phyloP scores from a whole-genome alignment of 257 asterid species.

The Ophiorrhiza pumila region DNA sequence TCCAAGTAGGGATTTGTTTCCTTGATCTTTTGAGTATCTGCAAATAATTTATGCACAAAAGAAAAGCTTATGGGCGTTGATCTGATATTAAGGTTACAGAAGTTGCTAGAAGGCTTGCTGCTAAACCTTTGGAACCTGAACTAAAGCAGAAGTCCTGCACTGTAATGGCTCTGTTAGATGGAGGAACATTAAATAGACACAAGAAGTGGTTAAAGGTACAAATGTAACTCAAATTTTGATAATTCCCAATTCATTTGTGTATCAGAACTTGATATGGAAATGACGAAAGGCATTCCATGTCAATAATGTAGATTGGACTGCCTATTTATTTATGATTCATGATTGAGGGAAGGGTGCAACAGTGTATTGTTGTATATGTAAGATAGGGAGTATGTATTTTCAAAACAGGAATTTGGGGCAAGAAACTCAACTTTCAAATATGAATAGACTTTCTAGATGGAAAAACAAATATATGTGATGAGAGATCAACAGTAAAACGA shows the following conservation, averaged over 20 bases:
- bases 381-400: not conserved
- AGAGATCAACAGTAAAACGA: not conserved
- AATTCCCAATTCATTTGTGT: slow-evolving; percentile 11
- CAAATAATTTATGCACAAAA: slow-evolving; percentile 5
- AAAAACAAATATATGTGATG: not conserved
- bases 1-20: slow-evolving; percentile 54
- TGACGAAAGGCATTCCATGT: not conserved
- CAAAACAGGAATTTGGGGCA: not conserved
- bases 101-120: slow-evolving; percentile 76
- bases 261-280: not conserved
- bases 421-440: not conserved
- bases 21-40: slow-evolving; percentile 16
- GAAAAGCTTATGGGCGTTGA: not conserved
- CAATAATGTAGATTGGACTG: not conserved
- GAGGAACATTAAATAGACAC: slow-evolving; percentile 85
- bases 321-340: not conserved
- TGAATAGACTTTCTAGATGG: not conserved
- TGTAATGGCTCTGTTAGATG: slow-evolving; percentile 96
- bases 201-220: slow-evolving; percentile 91
- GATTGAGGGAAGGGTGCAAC: not conserved
- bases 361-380: not conserved
- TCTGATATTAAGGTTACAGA: slow-evolving; percentile 62
- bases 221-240: slow-evolving; percentile 1
- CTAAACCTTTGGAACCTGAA: slow-evolving; percentile 47
- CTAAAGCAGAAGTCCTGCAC: slow-evolving; percentile 53